Percentiles rank a stretch among this genome's conserved stretches.
These are phyloP conservation scores for Aspergillus coremiiformis DNA, from an alignment of 495 filamentous ascomycete species.

Conservation along the genomic window DNA sequence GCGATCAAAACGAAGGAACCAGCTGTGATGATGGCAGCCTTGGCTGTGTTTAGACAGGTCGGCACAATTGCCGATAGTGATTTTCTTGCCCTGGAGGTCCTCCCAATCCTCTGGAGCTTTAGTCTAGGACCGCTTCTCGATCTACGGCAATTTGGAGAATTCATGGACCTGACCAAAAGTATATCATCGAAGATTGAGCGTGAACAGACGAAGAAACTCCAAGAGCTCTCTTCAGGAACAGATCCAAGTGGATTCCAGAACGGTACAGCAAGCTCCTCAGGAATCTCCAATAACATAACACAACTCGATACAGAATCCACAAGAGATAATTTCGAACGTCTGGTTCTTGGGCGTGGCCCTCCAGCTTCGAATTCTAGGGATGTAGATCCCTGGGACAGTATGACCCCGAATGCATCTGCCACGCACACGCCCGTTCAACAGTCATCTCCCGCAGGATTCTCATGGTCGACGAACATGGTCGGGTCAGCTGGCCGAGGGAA, in stretches of 20 bases:
- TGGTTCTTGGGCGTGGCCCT: constrained; percentile 63
- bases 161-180: constrained; percentile 78
- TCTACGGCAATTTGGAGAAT: constrained; percentile 76
- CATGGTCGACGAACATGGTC: constrained; percentile 38
- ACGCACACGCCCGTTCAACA: constrained; percentile 18
- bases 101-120: constrained; percentile 88
- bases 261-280: constrained; percentile 22
- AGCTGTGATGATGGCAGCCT: constrained; percentile 90
- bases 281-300: constrained; percentile 14
- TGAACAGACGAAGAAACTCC: constrained; percentile 80
- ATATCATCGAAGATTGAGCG: constrained; percentile 75
- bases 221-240: constrained; percentile 60
- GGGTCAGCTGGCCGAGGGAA: constrained; percentile 17
- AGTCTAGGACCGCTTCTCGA: constrained; percentile 83
- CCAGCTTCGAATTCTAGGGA: constrained; percentile 25
- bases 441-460: constrained; percentile 31
- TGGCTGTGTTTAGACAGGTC: constrained; percentile 75
- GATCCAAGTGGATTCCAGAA: constrained; percentile 35
- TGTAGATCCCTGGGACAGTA: constrained; percentile 28
- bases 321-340: constrained; percentile 71
- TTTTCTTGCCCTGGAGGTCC: constrained; percentile 85
- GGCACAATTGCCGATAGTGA: constrained; percentile 78
- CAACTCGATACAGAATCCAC: constrained; percentile 32
- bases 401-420: constrained; percentile 29
- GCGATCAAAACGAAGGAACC: constrained; percentile 97